phyloP scores from a whole-genome alignment of 805 yeast genomes.

The Tetrapisispora nanseiensis region DNA sequence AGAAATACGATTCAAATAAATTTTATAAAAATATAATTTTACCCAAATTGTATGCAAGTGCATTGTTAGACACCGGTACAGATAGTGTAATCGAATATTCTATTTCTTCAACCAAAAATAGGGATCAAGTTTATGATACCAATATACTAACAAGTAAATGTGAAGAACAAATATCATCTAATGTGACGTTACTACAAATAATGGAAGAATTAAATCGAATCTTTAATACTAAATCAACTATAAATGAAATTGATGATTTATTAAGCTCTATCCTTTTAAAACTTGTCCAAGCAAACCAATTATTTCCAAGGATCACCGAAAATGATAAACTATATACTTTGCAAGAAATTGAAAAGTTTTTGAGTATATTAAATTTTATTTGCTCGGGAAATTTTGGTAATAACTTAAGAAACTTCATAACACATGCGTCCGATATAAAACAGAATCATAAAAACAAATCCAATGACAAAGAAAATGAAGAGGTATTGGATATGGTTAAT shows the following conservation, averaged over 20 bases:
- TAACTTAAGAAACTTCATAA: not conserved
- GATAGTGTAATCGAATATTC: conserved; percentile 15
- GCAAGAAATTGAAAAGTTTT: not conserved
- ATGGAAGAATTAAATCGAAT: too few relatives aligned
- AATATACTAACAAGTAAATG: too few relatives aligned
- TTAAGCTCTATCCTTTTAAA: not conserved
- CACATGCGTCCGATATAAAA: not conserved
- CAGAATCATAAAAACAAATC: not conserved
- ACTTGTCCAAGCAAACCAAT: not conserved
- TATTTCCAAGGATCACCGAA: not conserved
- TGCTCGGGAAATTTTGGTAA: not conserved
- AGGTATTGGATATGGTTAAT: not conserved
- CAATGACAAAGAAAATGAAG: too few relatives aligned
- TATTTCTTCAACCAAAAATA: conserved; percentile 1
- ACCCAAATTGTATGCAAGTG: not conserved
- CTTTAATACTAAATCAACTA: not conserved
- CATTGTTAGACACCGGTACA: conserved; percentile 9
- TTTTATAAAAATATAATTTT: not conserved
- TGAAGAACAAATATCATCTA: too few relatives aligned
- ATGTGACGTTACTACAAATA: too few relatives aligned
- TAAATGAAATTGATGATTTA: not conserved
- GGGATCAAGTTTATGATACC: too few relatives aligned
- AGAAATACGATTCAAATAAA: not conserved
- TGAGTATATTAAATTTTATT: not conserved
- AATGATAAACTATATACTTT: not conserved